These are phyloP conservation scores for Ashbya aceris DNA, from an alignment of 1,139 yeast genomes.

Conservation along the genomic window DNA sequence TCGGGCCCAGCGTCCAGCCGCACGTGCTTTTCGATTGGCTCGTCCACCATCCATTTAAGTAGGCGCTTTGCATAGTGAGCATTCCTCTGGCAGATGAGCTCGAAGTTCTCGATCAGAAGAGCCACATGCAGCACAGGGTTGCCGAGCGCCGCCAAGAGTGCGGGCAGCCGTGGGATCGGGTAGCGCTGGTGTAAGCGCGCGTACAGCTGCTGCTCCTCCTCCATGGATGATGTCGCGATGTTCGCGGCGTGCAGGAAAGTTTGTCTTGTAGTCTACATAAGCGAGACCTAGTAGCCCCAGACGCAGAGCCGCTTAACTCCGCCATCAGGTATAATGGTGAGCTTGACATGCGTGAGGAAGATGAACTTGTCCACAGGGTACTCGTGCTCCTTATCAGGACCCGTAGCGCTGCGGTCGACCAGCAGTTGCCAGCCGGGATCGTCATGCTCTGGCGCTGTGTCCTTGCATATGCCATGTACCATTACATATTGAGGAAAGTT, in stretches of 20 bases:
- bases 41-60: conserved; percentile 35
- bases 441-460: conserved; percentile 32
- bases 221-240: neutral
- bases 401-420: conserved; percentile 63
- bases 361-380: conserved; percentile 30
- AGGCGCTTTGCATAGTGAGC: conserved; percentile 43
- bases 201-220: conserved; percentile 6
- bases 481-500: conserved; percentile 78
- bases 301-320: conserved; percentile 88
- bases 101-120: conserved; percentile 11
- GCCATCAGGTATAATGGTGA: conserved; percentile 89
- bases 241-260: no score
- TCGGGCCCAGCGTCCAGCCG: conserved; percentile 8
- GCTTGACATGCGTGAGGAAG: conserved; percentile 53
- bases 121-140: conserved; percentile 4
- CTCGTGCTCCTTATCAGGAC: conserved; percentile 70
- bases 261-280: no score
- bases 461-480: conserved; percentile 45
- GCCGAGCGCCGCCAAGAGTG: conserved; percentile 1
- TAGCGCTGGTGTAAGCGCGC: conserved; percentile 14
- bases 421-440: conserved; percentile 50
- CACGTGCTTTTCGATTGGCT: conserved; percentile 9
- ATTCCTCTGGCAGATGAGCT: conserved; percentile 28
- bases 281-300: conserved; percentile 38
- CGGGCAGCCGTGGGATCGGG: conserved; percentile 9